Conservation (phyloP, 257 asterid genomes). For the Capsicum pubescens region DNA sequence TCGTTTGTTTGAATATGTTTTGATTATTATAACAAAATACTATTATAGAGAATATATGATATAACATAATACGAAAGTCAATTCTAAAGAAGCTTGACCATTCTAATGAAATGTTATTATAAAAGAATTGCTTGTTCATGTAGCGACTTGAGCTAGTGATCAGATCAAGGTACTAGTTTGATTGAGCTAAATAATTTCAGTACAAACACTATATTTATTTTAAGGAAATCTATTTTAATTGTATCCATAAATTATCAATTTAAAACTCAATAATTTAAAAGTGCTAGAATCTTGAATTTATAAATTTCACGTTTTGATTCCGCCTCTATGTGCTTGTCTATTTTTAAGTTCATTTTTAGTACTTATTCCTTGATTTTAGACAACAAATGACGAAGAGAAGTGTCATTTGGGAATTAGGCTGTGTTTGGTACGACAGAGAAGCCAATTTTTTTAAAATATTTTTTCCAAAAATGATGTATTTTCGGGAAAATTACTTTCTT, state of each 20-base stretch:
- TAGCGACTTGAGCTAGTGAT: no score
- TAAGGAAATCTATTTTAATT: not conserved
- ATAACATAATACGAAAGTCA: no score
- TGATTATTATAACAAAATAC: no score
- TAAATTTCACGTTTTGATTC: not conserved
- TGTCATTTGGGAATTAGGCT: not conserved
- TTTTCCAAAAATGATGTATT: not conserved
- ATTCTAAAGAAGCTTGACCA: not conserved
- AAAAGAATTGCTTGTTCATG: no score
- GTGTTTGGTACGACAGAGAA: not conserved
- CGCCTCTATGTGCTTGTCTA: no score
- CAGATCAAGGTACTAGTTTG: not conserved
- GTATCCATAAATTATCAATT: not conserved
- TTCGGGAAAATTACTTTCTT: not conserved
- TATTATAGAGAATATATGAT: no score
- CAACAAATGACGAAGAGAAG: not conserved
- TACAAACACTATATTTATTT: not conserved
- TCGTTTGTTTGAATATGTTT: no score
- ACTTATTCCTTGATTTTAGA: not conserved
- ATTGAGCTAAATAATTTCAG: not conserved
- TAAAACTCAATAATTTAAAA: not conserved
- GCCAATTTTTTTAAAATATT: not conserved
- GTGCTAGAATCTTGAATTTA: not conserved
- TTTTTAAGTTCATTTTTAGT: not conserved
- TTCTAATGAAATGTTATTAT: not conserved